Percentiles rank a stretch among this genome's conserved stretches.
Evolutionary conservation across 116 monocot genomes (phyloP).

Genomic region (Posidonia oceanica): DNA sequence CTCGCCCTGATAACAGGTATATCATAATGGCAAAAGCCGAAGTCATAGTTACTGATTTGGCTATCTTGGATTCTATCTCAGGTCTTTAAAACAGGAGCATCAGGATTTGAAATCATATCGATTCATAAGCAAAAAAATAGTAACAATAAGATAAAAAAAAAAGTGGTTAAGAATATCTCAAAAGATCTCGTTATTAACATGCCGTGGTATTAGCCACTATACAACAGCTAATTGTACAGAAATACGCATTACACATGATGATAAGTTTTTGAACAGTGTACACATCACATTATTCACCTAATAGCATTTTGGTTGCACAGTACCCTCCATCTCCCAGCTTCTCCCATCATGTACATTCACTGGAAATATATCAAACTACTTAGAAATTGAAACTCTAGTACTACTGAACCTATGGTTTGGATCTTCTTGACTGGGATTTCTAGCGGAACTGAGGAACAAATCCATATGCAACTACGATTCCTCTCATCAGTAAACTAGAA

Average conservation of each 20-base stretch:
- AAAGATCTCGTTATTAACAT: slow-evolving; percentile 2
- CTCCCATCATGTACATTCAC: slow-evolving; percentile 11
- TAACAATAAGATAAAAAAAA: background rate
- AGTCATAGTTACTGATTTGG: too few species aligned
- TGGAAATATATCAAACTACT: too few species aligned
- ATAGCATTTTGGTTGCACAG: slow-evolving; percentile 51
- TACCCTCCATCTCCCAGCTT: slow-evolving; percentile 61
- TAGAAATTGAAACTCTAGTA: background rate
- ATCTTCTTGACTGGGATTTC: background rate
- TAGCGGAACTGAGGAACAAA: background rate
- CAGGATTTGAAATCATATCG: background rate
- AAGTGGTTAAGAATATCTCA: background rate
- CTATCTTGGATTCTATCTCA: too few species aligned
- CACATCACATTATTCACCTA: slow-evolving; percentile 6
- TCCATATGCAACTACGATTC: background rate
- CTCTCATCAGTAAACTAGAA: background rate
- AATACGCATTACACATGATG: background rate
- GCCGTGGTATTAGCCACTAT: background rate
- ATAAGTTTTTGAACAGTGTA: slow-evolving; percentile 2
- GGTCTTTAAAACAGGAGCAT: too few species aligned
- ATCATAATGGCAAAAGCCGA: too few species aligned
- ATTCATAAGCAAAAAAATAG: background rate
- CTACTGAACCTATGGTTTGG: background rate
- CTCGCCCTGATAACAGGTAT: too few species aligned
- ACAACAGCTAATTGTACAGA: slow-evolving; percentile 6